Base-by-base conservation (phyloP, 208 protist genomes). In the Borovskyia barvae region DNA sequence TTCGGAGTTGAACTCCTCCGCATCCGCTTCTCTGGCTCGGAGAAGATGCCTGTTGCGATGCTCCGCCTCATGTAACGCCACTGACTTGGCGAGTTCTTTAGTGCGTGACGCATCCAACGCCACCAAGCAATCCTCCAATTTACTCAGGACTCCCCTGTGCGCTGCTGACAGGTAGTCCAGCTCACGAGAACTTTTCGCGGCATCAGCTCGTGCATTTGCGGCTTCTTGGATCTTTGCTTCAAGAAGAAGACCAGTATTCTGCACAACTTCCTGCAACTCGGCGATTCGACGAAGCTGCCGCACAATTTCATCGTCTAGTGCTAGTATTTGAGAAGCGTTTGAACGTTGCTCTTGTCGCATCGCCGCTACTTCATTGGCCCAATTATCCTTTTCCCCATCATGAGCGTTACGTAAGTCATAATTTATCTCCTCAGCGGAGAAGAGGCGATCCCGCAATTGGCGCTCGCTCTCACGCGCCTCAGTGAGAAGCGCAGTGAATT, bases 401-500 rank as follows among this genome's bases (percentile, higher is more conserved):
- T 62, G 56, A 17, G 22, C 5, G 20, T 35, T 41, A 8, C n/a
- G 56, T 33, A 62, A 17, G 33, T 62, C 56, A 17, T 30, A 52
- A 5, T 80, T 52, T 25, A 81, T 62, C 43, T 87, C 72, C 50
- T 84, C 80, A 1, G 73, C 22, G 7, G 30, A 20, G n/a, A 76
- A 66, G 7, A 91, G 57, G 9, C 75, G 39, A 8, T 82, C 63
- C 2, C 76, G 70, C 6, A 72, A 40, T 11, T 67, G 54, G 8
- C 66, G 62, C 64, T 91, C 84, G 8, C 75, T 75, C 26, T 72
- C 72, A 0, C 84, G 76, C 12, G 84, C 70, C 22, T 55, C 70
- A 28, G 80, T 74, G n/a, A 91, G 66, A 20, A 87, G 45, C 4
- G 19, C 36, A 5, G 82, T 75, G 65, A 87, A 85, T 39, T 91